These are phyloP conservation scores for Porodaedalea pini DNA, from an alignment of 1,284 basidiomycete genomes.

Conservation along the genomic window DNA sequence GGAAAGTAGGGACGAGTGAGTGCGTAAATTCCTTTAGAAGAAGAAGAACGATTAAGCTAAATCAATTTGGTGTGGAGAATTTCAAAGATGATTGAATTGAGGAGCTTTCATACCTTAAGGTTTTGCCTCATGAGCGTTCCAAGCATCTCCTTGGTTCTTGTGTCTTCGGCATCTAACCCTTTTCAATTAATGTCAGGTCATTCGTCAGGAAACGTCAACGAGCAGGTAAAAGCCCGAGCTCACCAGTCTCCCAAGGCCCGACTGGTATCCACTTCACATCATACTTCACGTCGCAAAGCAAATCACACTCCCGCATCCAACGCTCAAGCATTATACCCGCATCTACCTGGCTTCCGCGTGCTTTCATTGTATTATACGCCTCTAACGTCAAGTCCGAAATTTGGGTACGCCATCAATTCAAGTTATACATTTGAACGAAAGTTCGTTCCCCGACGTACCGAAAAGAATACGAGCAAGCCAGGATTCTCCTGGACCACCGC, in stretches of 20 bases:
- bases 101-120: neutral
- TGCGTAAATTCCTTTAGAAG: slow-evolving; percentile 10
- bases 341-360: slow-evolving; percentile 6
- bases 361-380: slow-evolving; percentile 11
- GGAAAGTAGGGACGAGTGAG: slow-evolving; percentile 5
- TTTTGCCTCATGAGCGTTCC: slow-evolving; percentile 13
- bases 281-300: neutral
- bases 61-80: too few species aligned
- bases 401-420: neutral
- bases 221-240: too few species aligned
- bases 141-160: too few species aligned
- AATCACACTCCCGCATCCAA: slow-evolving; percentile 2
- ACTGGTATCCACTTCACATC: slow-evolving; percentile 11
- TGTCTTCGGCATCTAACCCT: too few species aligned
- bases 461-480: slow-evolving; percentile 11
- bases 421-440: too few species aligned
- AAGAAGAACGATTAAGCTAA: too few species aligned
- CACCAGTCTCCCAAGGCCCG: slow-evolving; percentile 14
- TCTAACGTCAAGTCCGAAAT: neutral
- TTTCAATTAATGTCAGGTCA: too few species aligned
- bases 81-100: too few species aligned
- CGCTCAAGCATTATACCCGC: slow-evolving; percentile 8
- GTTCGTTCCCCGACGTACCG: slow-evolving; percentile 6
- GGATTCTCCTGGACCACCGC: slow-evolving; percentile 4
- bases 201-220: too few species aligned